Conservation (phyloP, 371 early-diverging fungal genomes). For the Homolaphlyctis polyrhiza region DNA sequence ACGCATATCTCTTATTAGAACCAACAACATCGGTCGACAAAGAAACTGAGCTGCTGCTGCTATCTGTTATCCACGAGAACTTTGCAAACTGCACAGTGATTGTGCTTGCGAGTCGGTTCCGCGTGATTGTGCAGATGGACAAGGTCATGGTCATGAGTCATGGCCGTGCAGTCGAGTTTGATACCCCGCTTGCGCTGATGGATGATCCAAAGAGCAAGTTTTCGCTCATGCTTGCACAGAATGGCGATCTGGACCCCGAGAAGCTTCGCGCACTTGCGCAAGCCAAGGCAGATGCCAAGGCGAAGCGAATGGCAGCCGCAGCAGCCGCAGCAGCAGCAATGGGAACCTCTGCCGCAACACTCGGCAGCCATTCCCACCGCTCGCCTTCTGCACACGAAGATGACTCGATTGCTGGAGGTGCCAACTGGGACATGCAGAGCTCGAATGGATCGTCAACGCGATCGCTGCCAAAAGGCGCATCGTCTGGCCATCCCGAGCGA, state of each 20-base stretch:
- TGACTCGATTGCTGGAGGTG: background rate
- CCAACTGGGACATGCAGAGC: no score
- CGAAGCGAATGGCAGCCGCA: background rate
- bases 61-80: conserved; percentile 32
- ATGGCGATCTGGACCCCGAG: conserved; percentile 31
- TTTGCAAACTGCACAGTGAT: conserved; percentile 42
- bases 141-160: conserved; percentile 48
- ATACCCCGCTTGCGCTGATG: conserved; percentile 56
- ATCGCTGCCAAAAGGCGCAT: no score
- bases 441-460: no score
- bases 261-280: conserved; percentile 24
- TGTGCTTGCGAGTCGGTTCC: conserved; percentile 37
- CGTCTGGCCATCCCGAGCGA: no score
- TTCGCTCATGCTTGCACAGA: conserved; percentile 37
- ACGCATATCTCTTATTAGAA: no score
- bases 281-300: conserved; percentile 16
- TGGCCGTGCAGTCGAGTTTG: conserved; percentile 59
- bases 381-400: background rate
- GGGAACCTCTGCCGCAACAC: background rate
- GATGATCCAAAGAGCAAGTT: conserved; percentile 38
- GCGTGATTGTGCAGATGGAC: conserved; percentile 37
- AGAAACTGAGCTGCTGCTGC: conserved; percentile 39
- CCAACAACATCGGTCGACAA: conserved; percentile 49
- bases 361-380: no score
- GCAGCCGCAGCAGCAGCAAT: background rate